phyloP scores from a whole-genome alignment of 768 basidiomycete genomes.

The Terana coerulea region DNA sequence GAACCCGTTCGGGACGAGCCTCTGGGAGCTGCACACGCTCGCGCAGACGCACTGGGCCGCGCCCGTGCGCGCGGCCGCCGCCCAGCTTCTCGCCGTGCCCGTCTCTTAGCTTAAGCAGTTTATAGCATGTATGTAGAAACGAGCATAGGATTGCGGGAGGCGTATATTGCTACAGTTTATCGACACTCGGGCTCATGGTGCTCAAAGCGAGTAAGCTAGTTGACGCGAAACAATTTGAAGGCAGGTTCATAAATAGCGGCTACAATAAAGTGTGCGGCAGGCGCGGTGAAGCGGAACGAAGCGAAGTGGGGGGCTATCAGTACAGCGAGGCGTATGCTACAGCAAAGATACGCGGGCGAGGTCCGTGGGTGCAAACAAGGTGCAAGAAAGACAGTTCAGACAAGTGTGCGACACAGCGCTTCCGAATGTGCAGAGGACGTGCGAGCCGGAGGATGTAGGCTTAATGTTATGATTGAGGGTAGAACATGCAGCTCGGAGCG shows the following conservation, averaged over 20 bases:
- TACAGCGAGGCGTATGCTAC: constrained; percentile 11
- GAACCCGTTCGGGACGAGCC: constrained; percentile 78
- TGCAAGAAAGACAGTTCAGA: too few relatives aligned
- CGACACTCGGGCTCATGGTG: neutral
- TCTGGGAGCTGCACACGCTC: constrained; percentile 80
- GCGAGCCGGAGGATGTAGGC: neutral
- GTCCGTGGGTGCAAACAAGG: too few relatives aligned
- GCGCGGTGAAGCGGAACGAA: neutral
- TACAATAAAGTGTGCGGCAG: neutral
- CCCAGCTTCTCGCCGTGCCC: constrained; percentile 46
- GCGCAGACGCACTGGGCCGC: constrained; percentile 59
- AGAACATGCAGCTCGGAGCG: neutral
- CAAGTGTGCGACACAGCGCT: too few relatives aligned
- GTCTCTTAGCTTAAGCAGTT: too few relatives aligned
- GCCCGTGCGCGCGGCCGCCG: constrained; percentile 64
- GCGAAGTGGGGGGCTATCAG: constrained; percentile 5
- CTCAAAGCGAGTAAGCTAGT: neutral
- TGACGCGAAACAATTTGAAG: neutral
- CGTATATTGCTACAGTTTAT: neutral
- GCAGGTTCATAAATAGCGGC: constrained; percentile 11
- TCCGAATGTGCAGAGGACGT: too few relatives aligned
- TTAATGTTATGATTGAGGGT: neutral
- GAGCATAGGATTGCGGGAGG: neutral
- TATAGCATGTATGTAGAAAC: too few relatives aligned
- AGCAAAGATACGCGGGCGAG: neutral